Base-by-base conservation (phyloP, 2,329 filamentous ascomycete species). In the Tricladium varicosporioides region DNA sequence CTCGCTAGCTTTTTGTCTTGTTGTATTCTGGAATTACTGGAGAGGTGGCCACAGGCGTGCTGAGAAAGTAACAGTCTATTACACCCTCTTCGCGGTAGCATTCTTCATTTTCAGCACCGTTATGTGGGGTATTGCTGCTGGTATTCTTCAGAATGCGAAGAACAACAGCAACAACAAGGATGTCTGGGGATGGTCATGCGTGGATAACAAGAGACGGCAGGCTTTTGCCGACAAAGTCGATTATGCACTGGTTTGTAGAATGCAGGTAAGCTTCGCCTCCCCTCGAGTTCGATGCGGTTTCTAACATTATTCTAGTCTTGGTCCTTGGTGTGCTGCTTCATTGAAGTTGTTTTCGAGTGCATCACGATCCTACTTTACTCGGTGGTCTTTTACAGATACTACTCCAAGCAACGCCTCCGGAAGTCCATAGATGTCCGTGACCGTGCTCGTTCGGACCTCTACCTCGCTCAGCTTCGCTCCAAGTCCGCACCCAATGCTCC, bases 111-210 rank as follows among this genome's bases (percentile, higher is more conserved):
- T 96, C 74, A 94, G 89, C 72, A 88, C 96, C 73, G 76, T 95
- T 69, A 90, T 99, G 80, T 99, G 94, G 94, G 86, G 87, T 54
- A 78, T 94, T 33, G 92, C 91, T 32, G 92, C 92, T 42, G 91
- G 87, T 57, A 76, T 96, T 56, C 83, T 97, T 67, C 92, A 97
- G 71, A 83, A 88, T 67, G 56, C 89, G 87, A 71, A 82, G 85
- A 67, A 89, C 82, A 70, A 84, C 83, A 69, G 77, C 84, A 63
- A n/a, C n/a, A 89, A 89, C 69, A 85, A 96, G 74, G 94, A 99
- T 73, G 84, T 99, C 74, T 99, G 94, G 94, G 92, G 93, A 58
- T 99, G 94, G 94, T 85, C 91, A n/a, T 99, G 94, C 73, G 88
- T 92, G 56, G 83, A 96, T 68, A 97, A 97, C 73, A 85, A 87